Evolutionary conservation across 2,329 filamentous ascomycete genomes (phyloP).

Genomic region (Fusarium nygamai): DNA sequence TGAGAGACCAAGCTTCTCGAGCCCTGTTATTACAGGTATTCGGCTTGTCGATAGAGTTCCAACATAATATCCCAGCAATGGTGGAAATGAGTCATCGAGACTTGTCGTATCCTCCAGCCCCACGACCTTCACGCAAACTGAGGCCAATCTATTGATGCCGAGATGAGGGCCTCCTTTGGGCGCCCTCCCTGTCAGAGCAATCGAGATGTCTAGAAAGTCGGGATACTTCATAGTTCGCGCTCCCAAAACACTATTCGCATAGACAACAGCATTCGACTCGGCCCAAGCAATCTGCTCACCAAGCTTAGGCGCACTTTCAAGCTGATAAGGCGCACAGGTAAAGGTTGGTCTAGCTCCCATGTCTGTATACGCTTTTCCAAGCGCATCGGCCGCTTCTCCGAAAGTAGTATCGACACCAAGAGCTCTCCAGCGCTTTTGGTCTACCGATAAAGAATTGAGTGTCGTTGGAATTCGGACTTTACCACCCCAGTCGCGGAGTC

Average conservation of each 20-base stretch:
- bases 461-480: conserved; percentile 26
- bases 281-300: conserved; percentile 36
- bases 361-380: conserved; percentile 24
- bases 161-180: conserved; percentile 24
- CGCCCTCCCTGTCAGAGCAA: conserved; percentile 34
- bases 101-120: conserved; percentile 38
- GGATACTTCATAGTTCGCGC: conserved; percentile 37
- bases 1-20: conserved; percentile 7
- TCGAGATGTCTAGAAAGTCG: conserved; percentile 23
- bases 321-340: conserved; percentile 37
- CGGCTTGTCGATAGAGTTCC: conserved; percentile 18
- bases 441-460: conserved; percentile 30
- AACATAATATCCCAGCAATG: conserved; percentile 29
- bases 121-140: conserved; percentile 12
- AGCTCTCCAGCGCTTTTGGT: conserved; percentile 32
- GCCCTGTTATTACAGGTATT: conserved; percentile 27
- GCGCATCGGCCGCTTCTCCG: conserved; percentile 15
- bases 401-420: conserved; percentile 16
- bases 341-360: conserved; percentile 30
- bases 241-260: conserved; percentile 35
- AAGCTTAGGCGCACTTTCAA: conserved; percentile 12
- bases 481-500: conserved; percentile 27
- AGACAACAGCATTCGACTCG: conserved; percentile 34
- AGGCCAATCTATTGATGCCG: conserved; percentile 14
- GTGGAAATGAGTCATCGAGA: conserved; percentile 32